Base-by-base conservation (phyloP, 1,284 basidiomycete genomes). In the Apiotrichum domesticum region DNA sequence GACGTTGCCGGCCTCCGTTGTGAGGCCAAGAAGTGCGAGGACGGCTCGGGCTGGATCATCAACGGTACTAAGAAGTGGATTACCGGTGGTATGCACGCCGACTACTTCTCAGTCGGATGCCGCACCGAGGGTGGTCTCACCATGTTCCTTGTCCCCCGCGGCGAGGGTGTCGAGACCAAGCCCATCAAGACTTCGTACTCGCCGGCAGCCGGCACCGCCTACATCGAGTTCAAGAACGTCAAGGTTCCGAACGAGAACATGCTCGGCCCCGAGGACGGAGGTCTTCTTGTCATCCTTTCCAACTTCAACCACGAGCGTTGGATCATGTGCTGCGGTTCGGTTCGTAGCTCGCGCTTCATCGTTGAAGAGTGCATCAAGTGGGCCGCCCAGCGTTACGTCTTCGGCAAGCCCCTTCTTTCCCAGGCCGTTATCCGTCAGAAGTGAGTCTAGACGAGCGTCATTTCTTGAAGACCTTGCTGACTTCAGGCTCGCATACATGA, bases 51-150 rank as follows among this genome's bases (percentile, higher is more conserved):
- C 63, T 81, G 79, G 72, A 86, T 89, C 59, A 85, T 94, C 66
- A 91, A 90, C 65, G 91, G 90, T 9, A 91, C 89, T 13, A 94
- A 95, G 77, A 80, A 80, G 67, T 96, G 93, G 94, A 97, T 97
- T 69, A 94, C 93, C 44, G 96, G 94, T 66, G 90, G 88, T 52
- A 78, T 76, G 73, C 73, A 76, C 62, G 70, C 74, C 35, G 73
- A 76, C 59, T 77, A 75, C 67, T 77, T 76, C 57, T 56, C 61
- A 39, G 61, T 62, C 50, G 61, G 61, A 45, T 58, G 57, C 55
- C 35, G 40, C 34, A 77, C 76, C 43, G 80, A 89, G 74, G 84
- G 88, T 61, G 93, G 94, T 34, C 85, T 93, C 59, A 91, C 89
- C 11, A 88, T 92, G 62, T 85, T 96, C 64, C 81, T 94, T 51